These are phyloP conservation scores for Globisporangium abappressorium DNA, from an alignment of 352 stramenopile species.

Conservation along the genomic window DNA sequence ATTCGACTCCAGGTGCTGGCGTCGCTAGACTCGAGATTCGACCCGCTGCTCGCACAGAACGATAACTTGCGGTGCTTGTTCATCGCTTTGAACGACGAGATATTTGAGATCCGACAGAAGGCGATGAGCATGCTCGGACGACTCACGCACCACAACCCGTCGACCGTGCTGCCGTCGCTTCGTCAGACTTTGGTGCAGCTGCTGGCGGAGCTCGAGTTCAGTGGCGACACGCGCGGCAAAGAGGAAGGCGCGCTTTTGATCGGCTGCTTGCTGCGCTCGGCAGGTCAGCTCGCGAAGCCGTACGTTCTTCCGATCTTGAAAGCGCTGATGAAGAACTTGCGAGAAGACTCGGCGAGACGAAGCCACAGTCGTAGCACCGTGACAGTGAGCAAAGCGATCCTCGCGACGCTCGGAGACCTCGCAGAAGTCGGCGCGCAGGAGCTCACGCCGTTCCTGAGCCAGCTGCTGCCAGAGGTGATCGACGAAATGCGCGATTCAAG, in stretches of 20 bases:
- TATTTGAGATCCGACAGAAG: conserved; percentile 86
- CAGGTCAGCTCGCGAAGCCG: conserved; percentile 71
- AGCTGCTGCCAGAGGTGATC: conserved; percentile 85
- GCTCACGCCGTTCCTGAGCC: conserved; percentile 78
- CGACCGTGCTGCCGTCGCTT: conserved; percentile 74
- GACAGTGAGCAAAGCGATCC: conserved; percentile 81
- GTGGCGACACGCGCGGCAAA: conserved; percentile 73
- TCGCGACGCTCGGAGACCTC: conserved; percentile 79
- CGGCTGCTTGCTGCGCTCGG: conserved; percentile 75
- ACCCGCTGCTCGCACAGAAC: conserved; percentile 74
- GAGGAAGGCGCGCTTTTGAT: conserved; percentile 83
- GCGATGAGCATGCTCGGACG: conserved; percentile 86
- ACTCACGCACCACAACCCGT: conserved; percentile 84
- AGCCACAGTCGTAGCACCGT: conserved; percentile 74
- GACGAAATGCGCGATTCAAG: conserved; percentile 83
- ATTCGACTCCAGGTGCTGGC: conserved; percentile 79
- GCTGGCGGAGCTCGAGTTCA: conserved; percentile 85
- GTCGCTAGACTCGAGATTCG: conserved; percentile 80
- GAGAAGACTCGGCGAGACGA: conserved; percentile 69
- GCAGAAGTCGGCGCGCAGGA: conserved; percentile 76
- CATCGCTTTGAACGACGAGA: conserved; percentile 85
- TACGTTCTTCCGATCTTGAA: conserved; percentile 86
- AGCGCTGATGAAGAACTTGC: conserved; percentile 85
- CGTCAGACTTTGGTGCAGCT: conserved; percentile 84
- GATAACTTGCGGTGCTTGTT: conserved; percentile 85